Evolutionary conservation across 768 basidiomycete species (phyloP).

Genomic region (Lactarius hengduanensis): DNA sequence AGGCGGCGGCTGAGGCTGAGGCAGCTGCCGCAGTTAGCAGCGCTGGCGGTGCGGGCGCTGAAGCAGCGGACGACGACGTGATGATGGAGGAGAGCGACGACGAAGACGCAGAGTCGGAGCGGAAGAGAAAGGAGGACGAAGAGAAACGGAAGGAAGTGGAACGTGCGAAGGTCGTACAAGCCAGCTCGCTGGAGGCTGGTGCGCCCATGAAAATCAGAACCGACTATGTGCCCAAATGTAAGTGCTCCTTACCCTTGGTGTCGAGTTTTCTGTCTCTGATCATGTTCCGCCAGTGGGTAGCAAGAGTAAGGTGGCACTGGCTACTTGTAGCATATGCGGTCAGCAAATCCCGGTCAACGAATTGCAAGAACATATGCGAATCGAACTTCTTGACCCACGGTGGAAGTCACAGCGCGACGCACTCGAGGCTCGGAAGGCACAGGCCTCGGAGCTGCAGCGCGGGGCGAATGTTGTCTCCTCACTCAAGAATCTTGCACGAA

Average conservation of each 20-base stretch:
- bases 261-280: slow-evolving; percentile 14
- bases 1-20: slow-evolving; percentile 83
- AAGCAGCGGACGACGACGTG: slow-evolving; percentile 57
- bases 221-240: slow-evolving; percentile 93
- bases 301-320: slow-evolving; percentile 65
- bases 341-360: slow-evolving; percentile 96
- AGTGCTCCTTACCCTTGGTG: slow-evolving; percentile 35
- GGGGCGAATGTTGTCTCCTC: slow-evolving; percentile 94
- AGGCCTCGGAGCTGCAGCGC: slow-evolving; percentile 81
- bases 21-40: slow-evolving; percentile 77
- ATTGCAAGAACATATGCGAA: slow-evolving; percentile 96
- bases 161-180: slow-evolving; percentile 77
- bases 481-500: slow-evolving; percentile 87
- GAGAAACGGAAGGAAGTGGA: slow-evolving; percentile 69
- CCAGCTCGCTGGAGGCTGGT: slow-evolving; percentile 66
- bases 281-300: slow-evolving; percentile 56
- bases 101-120: slow-evolving; percentile 63
- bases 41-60: slow-evolving; percentile 45
- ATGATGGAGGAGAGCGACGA: slow-evolving; percentile 85
- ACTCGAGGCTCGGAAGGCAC: slow-evolving; percentile 86
- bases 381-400: slow-evolving; percentile 93
- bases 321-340: slow-evolving; percentile 91
- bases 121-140: slow-evolving; percentile 66
- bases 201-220: slow-evolving; percentile 93
- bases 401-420: slow-evolving; percentile 96